These are phyloP conservation scores for Penicillium robsamsonii DNA, from an alignment of 495 filamentous ascomycete species.

Conservation along the genomic window DNA sequence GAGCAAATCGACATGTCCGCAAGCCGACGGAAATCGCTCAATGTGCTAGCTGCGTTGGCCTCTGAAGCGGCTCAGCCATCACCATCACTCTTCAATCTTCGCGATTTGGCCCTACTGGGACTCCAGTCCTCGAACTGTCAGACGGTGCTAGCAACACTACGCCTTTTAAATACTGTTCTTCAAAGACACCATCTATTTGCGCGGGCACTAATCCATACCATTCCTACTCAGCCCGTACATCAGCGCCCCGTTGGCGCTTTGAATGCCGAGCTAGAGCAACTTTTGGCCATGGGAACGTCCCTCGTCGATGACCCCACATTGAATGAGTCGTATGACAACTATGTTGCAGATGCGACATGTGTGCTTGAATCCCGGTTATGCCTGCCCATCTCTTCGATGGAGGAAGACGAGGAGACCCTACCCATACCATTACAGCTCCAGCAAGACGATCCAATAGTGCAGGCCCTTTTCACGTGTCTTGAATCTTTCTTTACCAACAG, in stretches of 20 bases:
- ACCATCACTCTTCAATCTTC: conserved; percentile 86
- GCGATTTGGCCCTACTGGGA: conserved; percentile 84
- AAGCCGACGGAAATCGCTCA: conserved; percentile 81
- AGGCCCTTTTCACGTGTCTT: conserved; percentile 65
- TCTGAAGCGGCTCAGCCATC: conserved; percentile 65
- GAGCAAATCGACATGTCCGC: conserved; percentile 57
- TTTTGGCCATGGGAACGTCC: conserved; percentile 69
- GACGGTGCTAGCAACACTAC: conserved; percentile 83
- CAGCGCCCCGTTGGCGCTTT: conserved; percentile 75
- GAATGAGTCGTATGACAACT: conserved; percentile 76
- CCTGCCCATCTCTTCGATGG: conserved; percentile 29
- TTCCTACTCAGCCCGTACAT: conserved; percentile 60
- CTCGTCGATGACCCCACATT: conserved; percentile 69
- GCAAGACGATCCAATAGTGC: conserved; percentile 73
- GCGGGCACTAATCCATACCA: conserved; percentile 64
- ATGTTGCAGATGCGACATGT: conserved; percentile 74
- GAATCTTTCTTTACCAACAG: conserved; percentile 83
- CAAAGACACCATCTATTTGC: conserved; percentile 85
- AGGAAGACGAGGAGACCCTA: conserved; percentile 25
- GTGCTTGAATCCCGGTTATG: conserved; percentile 72
- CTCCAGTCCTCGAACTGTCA: conserved; percentile 82
- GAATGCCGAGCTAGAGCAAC: conserved; percentile 71
- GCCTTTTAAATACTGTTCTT: conserved; percentile 78
- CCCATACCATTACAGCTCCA: conserved; percentile 47
- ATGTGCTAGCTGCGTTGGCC: conserved; percentile 74